Conservation (phyloP, 768 basidiomycete species). For the Hirschioporus abietinus region DNA sequence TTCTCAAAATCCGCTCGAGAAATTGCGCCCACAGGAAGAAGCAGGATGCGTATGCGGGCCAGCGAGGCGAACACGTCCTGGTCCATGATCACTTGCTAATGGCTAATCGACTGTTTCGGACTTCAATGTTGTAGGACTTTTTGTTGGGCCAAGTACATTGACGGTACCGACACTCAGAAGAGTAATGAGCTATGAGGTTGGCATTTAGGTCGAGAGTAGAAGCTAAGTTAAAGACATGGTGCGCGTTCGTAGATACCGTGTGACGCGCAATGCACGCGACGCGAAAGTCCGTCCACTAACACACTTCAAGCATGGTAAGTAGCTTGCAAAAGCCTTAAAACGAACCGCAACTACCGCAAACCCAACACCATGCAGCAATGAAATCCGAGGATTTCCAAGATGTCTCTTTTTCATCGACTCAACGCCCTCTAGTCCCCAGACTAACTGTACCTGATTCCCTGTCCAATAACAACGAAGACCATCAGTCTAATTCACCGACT, state of each 20-base stretch:
- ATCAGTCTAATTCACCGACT: neutral
- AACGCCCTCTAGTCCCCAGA: neutral
- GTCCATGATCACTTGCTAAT: constrained; percentile 42
- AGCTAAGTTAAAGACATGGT: neutral
- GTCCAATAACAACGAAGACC: neutral
- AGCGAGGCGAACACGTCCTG: constrained; percentile 72
- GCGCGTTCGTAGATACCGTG: neutral
- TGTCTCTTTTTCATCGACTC: neutral
- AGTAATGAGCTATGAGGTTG: neutral
- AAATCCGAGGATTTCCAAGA: neutral
- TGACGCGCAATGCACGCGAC: neutral
- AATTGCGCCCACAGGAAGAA: constrained; percentile 82
- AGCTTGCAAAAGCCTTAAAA: neutral
- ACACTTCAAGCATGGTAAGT: too few species aligned
- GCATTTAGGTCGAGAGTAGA: neutral
- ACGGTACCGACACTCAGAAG: neutral
- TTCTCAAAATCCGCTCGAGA: constrained; percentile 61
- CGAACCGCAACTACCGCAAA: neutral
- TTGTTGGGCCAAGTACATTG: neutral
- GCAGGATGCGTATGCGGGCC: constrained; percentile 78
- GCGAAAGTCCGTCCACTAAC: neutral
- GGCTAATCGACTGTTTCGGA: neutral
- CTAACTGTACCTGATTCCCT: neutral
- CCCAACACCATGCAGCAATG: neutral
- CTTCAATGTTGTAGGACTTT: neutral